Evolutionary conservation across 2,329 filamentous ascomycete genomes (phyloP).

Genomic region (Blumeriella jaapii): DNA sequence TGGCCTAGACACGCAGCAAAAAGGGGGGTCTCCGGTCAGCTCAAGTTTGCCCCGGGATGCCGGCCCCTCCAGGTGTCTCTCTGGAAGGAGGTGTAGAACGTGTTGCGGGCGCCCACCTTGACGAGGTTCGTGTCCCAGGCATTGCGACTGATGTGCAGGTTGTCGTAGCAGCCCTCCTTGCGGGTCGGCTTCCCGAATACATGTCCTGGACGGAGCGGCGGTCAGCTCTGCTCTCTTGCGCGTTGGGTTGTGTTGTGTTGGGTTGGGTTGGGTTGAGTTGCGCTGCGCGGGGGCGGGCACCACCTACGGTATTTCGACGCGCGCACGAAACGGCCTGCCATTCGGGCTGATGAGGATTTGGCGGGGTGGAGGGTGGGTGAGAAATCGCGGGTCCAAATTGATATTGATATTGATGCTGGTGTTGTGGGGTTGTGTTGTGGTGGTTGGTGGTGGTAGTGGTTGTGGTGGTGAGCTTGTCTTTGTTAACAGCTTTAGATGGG

Average conservation of each 20-base stretch:
- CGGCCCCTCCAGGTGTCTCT: too few species aligned
- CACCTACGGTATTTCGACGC: conserved; percentile 61
- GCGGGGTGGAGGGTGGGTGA: conserved; percentile 4
- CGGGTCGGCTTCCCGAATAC: conserved; percentile 92
- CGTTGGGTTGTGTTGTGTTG: neutral
- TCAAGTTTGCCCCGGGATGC: too few species aligned
- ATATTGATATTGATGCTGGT: conserved; percentile 8
- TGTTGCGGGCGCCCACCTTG: conserved; percentile 54
- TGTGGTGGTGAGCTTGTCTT: neutral
- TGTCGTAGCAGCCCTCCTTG: conserved; percentile 98
- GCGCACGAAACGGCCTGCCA: conserved; percentile 64
- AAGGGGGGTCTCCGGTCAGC: too few species aligned
- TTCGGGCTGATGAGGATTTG: too few species aligned
- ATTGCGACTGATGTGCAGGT: conserved; percentile 93
- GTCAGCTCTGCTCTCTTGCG: conserved; percentile 22
- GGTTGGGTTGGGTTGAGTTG: too few species aligned
- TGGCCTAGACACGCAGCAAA: too few species aligned
- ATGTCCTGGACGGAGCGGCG: conserved; percentile 63
- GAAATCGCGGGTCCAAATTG: neutral
- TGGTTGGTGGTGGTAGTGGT: neutral
- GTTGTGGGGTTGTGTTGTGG: too few species aligned
- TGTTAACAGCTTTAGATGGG: neutral
- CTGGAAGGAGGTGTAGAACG: too few species aligned
- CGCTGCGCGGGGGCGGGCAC: conserved; percentile 4
- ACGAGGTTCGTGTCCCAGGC: conserved; percentile 98